A percentile compares a stretch with the other conserved stretches of the same genome.
Conservation (phyloP, 2,329 filamentous ascomycete species). For the Pseudogymnoascus sp. region DNA sequence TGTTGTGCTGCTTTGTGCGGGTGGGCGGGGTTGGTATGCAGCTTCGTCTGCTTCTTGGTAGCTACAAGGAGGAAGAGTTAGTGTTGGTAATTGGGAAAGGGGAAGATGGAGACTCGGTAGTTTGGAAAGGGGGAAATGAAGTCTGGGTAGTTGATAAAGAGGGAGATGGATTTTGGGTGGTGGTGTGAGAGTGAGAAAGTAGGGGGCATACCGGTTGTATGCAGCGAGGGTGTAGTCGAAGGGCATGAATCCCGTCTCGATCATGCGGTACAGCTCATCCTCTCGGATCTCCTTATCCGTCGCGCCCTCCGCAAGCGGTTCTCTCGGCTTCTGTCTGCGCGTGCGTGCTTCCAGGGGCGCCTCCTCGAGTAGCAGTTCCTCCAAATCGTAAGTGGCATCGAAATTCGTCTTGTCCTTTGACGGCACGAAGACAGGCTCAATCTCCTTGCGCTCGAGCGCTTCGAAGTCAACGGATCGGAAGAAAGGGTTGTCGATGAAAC, state of each 20-base stretch:
- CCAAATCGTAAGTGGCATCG: constrained; percentile 94
- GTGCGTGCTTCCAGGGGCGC: constrained; percentile 89
- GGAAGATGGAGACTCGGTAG: neutral
- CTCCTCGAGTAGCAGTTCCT: constrained; percentile 88
- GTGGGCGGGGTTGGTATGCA: neutral
- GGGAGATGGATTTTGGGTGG: neutral
- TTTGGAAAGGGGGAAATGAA: neutral
- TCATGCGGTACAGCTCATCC: constrained; percentile 88
- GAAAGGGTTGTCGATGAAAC: constrained; percentile 82
- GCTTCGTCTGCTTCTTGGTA: neutral
- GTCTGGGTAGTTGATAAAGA: neutral
- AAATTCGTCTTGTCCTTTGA: constrained; percentile 99
- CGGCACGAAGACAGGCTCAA: constrained; percentile 85
- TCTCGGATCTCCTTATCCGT: constrained; percentile 91
- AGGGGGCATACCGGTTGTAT: constrained; percentile 58
- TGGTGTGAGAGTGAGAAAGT: neutral
- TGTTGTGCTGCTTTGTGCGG: neutral
- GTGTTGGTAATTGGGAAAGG: neutral
- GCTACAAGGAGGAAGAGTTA: neutral
- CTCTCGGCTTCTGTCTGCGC: constrained; percentile 85
- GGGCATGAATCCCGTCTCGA: constrained; percentile 86
- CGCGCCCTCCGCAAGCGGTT: constrained; percentile 86
- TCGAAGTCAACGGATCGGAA: constrained; percentile 82
- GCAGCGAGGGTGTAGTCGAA: constrained; percentile 89
- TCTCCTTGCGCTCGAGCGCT: constrained; percentile 74